Evolutionary conservation across 106 monocot species (phyloP), one percentile per base, ranked within the genome.

Genomic region (Iris macrosiphon): DNA sequence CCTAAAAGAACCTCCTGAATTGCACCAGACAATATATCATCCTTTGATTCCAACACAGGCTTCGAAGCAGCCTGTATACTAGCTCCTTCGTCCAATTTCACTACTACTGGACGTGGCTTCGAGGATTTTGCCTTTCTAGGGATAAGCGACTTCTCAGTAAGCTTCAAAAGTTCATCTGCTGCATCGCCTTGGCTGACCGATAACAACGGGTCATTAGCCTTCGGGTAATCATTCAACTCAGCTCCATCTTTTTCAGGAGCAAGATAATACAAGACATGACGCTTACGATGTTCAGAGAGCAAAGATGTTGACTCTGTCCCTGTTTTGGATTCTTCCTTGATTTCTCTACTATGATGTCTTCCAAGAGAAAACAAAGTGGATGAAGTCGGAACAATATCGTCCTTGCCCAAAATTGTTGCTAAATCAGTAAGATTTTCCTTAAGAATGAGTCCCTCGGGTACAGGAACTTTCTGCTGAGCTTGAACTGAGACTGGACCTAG

Each of bases 231-330:
- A 45, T 67, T 75, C 15, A 61, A 37, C 30, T 68, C 89, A 60
- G 52, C 51, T 44, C 73, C 76, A 31, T 70, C 67, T 54, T 64
- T 82, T 32, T 72, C 84, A 40, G 72, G 37, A 48, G 79, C 59
- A 64, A 98, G 82, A 61, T 98, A 98, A 69, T 80, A 90, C 25
- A 98, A 51, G 16, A 75, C 96, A 66, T 98, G 85, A 32, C 72
- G 62, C 43, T 80, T 90, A 31, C 96, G 79, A 38, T 90, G 96
- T 28, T 98, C 83, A 52, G 74, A 63, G 49, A 84, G 80, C 72
- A 87, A 54, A 64, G 79, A 75, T 39, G 51, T 57, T 7, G 86
- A 75, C 47, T 77, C 83, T 52, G 46, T 12, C 4, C 25, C 38
- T 9, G 45, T 24, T 50, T 56, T 40, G 22, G 66, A 31, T 49